Base-by-base conservation (phyloP, 257 asterid genomes). In the Nicotiana obtusifolia region DNA sequence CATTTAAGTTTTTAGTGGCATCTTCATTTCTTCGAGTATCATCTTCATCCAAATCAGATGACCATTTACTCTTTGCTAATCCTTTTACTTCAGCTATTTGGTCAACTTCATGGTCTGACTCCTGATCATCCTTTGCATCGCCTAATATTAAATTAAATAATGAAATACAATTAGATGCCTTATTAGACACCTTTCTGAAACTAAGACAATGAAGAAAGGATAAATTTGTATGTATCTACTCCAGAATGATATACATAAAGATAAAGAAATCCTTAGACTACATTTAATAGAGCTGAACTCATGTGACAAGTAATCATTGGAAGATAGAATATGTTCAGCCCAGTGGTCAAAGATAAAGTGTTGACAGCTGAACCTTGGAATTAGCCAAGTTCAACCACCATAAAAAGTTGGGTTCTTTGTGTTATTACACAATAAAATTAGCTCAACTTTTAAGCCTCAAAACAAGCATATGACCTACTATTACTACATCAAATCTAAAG, bases 21-120 rank as follows among this genome's bases (percentile, higher is more conserved):
- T 60, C 81, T 88, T 90, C 86, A 82, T 82, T 76, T 84, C 84
- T 87, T 47, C 60, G 88, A 76, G 69, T 77, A 73, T 90, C 92
- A 73, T 92, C 97, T 54, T 91, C 99, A 37, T 94, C 97, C 86
- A 92, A 89, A 88, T 88, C 92, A 85, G 89, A 90, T 66, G 97
- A 95, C 98, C 99, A 95, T 86, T 95, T 95, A 83, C 99, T 95
- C 90, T 92, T 94, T 76, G 96, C 89, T 88, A 95, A 87, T 83
- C 87, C 98, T 86, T 90, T 95, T 86, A 88, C 91, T 82, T 84
- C 88, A 89, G 91, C 94, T 13, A 67, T 85, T 35, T 47, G 90
- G 67, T 86, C 90, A 71, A 84, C 89, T 68, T 73, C 88, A 62
- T 85, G 87, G 61, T 87, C 87, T 81, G 82, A 82, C 87, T 84